Conservation (phyloP, 1,139 yeast species). For the Maudiozyma humilis region DNA sequence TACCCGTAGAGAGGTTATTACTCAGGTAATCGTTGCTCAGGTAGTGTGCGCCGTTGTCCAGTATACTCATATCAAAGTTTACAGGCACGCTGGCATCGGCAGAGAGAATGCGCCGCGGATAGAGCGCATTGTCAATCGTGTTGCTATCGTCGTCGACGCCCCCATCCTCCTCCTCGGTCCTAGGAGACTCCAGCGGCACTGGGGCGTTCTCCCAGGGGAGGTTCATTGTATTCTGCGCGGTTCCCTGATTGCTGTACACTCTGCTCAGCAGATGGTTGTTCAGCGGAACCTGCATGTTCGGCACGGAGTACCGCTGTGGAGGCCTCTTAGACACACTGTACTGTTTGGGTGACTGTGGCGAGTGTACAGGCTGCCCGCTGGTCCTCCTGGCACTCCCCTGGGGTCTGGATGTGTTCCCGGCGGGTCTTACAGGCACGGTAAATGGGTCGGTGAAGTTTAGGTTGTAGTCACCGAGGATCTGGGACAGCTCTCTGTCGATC, state of each 20-base stretch:
- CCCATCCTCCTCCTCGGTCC: not conserved
- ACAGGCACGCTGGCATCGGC: not conserved
- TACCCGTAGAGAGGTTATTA: slow-evolving; percentile 1
- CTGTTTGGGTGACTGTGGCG: slow-evolving; percentile 7
- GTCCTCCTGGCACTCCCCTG: not conserved
- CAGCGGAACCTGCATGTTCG: slow-evolving; percentile 19
- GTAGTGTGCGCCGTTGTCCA: not conserved
- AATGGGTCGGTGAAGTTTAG: slow-evolving; percentile 17
- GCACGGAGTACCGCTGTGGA: slow-evolving; percentile 22
- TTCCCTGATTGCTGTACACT: not conserved
- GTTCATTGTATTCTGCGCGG: slow-evolving; percentile 5
- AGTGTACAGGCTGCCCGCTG: slow-evolving; percentile 3
- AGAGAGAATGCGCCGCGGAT: slow-evolving; percentile 1
- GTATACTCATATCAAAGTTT: not conserved
- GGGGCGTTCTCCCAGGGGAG: slow-evolving; percentile 8
- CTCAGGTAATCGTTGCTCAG: not conserved
- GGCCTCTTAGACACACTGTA: slow-evolving; percentile 17
- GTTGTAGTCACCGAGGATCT: slow-evolving; percentile 25
- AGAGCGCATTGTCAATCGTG: not conserved
- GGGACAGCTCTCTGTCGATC: slow-evolving; percentile 21
- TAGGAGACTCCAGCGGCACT: not conserved
- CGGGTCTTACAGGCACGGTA: not conserved
- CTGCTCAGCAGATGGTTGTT: slow-evolving; percentile 9
- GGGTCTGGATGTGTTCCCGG: not conserved
- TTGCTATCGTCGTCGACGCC: not conserved